Evolutionary conservation across 768 basidiomycete species (phyloP).

Genomic region (Infundibulicybe gibba): DNA sequence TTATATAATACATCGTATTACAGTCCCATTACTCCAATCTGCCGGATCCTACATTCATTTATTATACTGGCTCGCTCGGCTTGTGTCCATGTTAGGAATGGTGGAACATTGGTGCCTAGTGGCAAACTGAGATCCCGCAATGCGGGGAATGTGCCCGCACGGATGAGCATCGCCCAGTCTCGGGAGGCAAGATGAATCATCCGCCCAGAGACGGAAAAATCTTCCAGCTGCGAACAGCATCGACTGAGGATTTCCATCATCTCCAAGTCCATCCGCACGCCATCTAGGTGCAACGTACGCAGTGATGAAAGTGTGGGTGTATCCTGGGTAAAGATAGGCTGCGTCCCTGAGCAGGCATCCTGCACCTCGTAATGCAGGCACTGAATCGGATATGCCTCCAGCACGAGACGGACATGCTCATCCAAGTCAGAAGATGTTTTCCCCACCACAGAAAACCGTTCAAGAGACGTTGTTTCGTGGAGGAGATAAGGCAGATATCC

Average conservation of each 20-base stretch:
- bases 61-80: conserved; percentile 12
- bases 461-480: conserved; percentile 29
- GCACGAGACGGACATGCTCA: conserved; percentile 35
- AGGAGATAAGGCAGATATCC: conserved; percentile 40
- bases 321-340: conserved; percentile 27
- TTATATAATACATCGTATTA: too few relatives aligned
- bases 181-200: conserved; percentile 27
- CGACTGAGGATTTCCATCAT: conserved; percentile 27
- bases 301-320: conserved; percentile 20
- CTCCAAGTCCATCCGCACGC: conserved; percentile 34
- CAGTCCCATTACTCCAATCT: conserved; percentile 13
- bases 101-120: conserved; percentile 34
- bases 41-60: conserved; percentile 10
- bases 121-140: conserved; percentile 33
- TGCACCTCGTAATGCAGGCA: conserved; percentile 40
- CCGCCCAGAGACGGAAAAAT: conserved; percentile 37
- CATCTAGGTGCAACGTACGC: conserved; percentile 36
- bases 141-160: conserved; percentile 26
- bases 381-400: conserved; percentile 37
- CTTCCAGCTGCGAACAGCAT: conserved; percentile 33
- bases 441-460: conserved; percentile 32
- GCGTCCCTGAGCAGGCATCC: conserved; percentile 15
- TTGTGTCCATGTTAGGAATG: conserved; percentile 33
- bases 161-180: conserved; percentile 40
- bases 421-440: conserved; percentile 28